Evolutionary conservation across 768 basidiomycete genomes (phyloP).

Genomic region (Termitomyces sp.): DNA sequence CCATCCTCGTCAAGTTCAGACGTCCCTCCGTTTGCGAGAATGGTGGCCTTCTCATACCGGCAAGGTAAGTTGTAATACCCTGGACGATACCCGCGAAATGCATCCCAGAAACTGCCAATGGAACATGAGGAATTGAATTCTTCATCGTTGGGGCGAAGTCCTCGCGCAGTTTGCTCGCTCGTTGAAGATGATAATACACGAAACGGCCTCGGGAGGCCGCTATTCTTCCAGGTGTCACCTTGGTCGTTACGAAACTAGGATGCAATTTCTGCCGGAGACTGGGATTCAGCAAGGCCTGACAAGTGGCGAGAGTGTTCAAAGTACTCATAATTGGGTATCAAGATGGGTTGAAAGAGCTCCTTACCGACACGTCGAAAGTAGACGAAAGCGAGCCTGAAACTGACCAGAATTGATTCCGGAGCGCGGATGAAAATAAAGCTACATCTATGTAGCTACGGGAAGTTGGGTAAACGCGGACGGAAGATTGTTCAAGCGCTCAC

Average conservation of each 20-base stretch:
- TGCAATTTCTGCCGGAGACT: slow-evolving; percentile 17
- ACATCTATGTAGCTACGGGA: background rate
- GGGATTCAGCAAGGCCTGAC: slow-evolving; percentile 15
- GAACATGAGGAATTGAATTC: slow-evolving; percentile 8
- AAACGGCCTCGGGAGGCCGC: slow-evolving; percentile 16
- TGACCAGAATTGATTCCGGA: background rate
- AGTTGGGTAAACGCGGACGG: no score
- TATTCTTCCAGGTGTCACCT: slow-evolving; percentile 14
- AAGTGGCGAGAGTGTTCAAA: slow-evolving; percentile 17
- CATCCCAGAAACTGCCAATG: slow-evolving; percentile 19
- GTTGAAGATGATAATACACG: slow-evolving; percentile 16
- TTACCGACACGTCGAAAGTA: no score
- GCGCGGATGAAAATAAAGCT: background rate
- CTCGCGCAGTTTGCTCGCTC: slow-evolving; percentile 15
- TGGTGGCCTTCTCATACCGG: slow-evolving; percentile 12
- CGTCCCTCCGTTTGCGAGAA: background rate
- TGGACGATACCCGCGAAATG: slow-evolving; percentile 19
- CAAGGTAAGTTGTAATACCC: slow-evolving; percentile 19
- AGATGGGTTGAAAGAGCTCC: background rate
- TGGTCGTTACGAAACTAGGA: slow-evolving; percentile 19
- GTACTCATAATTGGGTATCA: background rate
- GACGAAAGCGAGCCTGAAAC: background rate
- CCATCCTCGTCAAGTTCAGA: background rate
- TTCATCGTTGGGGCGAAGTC: slow-evolving; percentile 7
- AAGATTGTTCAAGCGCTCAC: no score